Conservation (phyloP, 1,139 yeast genomes). For the Meyerozyma athensensis region DNA sequence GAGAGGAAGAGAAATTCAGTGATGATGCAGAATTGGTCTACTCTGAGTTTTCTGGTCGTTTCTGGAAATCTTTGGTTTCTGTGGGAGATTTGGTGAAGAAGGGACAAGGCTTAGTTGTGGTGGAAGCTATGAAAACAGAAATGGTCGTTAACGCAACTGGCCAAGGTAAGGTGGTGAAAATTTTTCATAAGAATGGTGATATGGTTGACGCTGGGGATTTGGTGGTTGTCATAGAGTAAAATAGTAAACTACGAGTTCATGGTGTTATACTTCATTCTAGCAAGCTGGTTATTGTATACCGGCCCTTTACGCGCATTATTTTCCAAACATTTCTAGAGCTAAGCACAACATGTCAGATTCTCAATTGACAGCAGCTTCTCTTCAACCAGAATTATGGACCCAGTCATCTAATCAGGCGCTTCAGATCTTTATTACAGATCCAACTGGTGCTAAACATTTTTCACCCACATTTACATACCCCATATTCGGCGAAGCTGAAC, state of each 20-base stretch:
- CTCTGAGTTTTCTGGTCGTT: constrained; percentile 92
- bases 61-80: constrained; percentile 86
- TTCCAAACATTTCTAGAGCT: not conserved
- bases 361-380: constrained; percentile 15
- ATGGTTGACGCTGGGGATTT: constrained; percentile 95
- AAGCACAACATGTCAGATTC: not conserved
- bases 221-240: constrained; percentile 65
- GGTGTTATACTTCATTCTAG: not conserved
- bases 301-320: not conserved
- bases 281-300: not conserved
- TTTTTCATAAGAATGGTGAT: constrained; percentile 81
- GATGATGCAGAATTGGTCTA: constrained; percentile 80
- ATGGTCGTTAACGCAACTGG: constrained; percentile 77
- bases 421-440: constrained; percentile 48
- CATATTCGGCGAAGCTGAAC: constrained; percentile 86
- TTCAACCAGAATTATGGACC: constrained; percentile 64
- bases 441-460: constrained; percentile 51
- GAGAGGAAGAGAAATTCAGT: constrained; percentile 50
- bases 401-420: constrained; percentile 62
- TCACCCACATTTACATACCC: constrained; percentile 85
- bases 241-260: no score
- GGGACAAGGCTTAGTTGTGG: constrained; percentile 80
- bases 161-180: constrained; percentile 72
- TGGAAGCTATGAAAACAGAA: constrained; percentile 98
- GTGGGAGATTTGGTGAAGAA: constrained; percentile 73